phyloP scores from a whole-genome alignment of 2,329 filamentous ascomycete genomes.

The Plenodomus biglobosus region DNA sequence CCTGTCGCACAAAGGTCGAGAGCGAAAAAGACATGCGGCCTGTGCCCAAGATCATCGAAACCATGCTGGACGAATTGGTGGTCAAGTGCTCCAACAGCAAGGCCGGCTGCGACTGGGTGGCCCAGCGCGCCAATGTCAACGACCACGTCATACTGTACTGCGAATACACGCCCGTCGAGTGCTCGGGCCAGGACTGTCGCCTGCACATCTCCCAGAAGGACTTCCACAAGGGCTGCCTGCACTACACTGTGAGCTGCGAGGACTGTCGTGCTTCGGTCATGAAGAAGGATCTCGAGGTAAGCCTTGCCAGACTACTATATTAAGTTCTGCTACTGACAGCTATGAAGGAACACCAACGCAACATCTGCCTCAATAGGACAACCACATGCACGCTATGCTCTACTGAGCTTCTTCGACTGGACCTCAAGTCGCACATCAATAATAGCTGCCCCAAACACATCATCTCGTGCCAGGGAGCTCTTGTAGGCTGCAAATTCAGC shows the following conservation, averaged over 20 bases:
- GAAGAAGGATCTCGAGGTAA: constrained; percentile 57
- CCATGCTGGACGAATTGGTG: constrained; percentile 63
- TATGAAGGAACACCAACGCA: constrained; percentile 47
- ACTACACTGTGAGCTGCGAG: constrained; percentile 55
- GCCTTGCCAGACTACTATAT: not conserved
- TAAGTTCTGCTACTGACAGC: constrained; percentile 34
- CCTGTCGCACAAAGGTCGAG: constrained; percentile 55
- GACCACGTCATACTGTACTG: constrained; percentile 64
- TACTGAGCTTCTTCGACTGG: constrained; percentile 45
- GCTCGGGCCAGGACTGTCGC: constrained; percentile 53
- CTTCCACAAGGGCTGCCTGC: constrained; percentile 56
- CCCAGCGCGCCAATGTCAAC: constrained; percentile 59
- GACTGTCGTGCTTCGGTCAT: constrained; percentile 57
- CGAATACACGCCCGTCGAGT: constrained; percentile 57
- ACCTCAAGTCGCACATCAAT: constrained; percentile 46
- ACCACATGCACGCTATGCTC: constrained; percentile 49
- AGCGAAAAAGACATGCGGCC: constrained; percentile 28
- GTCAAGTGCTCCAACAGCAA: constrained; percentile 61
- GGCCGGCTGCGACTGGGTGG: constrained; percentile 56
- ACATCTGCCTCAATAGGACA: constrained; percentile 54
- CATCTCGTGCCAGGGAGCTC: constrained; percentile 48
- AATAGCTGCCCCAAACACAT: constrained; percentile 47
- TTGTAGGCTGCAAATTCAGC: constrained; percentile 48
- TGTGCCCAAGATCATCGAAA: constrained; percentile 59
- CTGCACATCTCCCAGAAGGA: constrained; percentile 59